Evolutionary conservation across 176 grass and related monocot genomes (phyloP).

Genomic region (Themeda triandra): DNA sequence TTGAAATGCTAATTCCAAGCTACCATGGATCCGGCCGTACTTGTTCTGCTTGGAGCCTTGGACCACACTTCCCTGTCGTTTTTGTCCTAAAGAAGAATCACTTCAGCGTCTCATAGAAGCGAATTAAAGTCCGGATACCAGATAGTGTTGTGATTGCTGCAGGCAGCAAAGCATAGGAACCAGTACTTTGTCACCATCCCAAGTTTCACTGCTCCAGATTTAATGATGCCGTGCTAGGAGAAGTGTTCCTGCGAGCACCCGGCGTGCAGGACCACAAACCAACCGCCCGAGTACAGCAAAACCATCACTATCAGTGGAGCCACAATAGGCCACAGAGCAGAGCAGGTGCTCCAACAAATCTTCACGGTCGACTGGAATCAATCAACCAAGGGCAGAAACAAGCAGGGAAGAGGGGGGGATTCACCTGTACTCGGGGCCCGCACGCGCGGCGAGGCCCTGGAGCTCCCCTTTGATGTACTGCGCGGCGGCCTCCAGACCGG

Average conservation of each 20-base stretch:
- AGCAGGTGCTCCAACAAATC: neutral
- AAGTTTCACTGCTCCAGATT: constrained; percentile 2
- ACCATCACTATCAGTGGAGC: neutral
- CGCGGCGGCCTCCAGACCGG: constrained; percentile 76
- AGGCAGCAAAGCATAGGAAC: neutral
- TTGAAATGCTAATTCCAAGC: constrained; percentile 5
- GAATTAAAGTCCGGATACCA: constrained; percentile 11
- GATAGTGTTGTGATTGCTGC: neutral
- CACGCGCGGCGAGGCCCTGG: constrained; percentile 51
- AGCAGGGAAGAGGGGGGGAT: neutral
- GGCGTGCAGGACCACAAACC: neutral
- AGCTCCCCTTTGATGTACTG: constrained; percentile 85
- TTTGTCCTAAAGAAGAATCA: constrained; percentile 2
- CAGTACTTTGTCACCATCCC: neutral
- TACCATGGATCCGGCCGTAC: neutral
- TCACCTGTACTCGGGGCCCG: constrained; percentile 70
- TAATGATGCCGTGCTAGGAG: neutral
- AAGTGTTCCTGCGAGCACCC: neutral
- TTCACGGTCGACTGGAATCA: neutral
- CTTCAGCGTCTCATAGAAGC: neutral
- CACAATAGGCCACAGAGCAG: neutral
- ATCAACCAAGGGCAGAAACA: neutral
- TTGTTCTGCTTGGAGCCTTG: constrained; percentile 22
- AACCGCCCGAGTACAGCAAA: neutral
- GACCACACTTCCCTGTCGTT: constrained; percentile 15